Percentiles rank a stretch among this genome's conserved stretches.
These are phyloP conservation scores for Gynochthodes officinalis DNA, from an alignment of 257 asterid genomes.

Conservation along the genomic window DNA sequence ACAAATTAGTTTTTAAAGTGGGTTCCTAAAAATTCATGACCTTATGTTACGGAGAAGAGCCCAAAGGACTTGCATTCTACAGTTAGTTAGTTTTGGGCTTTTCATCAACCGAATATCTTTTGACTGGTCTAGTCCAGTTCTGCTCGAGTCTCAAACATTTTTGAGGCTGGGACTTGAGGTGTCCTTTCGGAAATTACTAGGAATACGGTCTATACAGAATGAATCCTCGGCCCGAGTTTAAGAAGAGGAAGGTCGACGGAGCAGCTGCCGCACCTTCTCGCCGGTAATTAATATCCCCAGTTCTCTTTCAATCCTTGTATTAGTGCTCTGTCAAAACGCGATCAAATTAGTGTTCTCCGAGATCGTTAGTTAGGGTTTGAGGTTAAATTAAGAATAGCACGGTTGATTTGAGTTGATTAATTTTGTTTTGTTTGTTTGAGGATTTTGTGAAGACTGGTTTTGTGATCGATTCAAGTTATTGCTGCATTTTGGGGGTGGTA, in stretches of 20 bases:
- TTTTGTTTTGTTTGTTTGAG: neutral
- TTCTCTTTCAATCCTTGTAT: neutral
- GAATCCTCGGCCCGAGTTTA: constrained; percentile 24
- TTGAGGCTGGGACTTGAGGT: no score
- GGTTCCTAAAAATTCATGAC: no score
- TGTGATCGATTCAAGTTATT: neutral
- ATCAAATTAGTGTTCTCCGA: no score
- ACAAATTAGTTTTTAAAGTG: no score
- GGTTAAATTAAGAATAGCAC: neutral
- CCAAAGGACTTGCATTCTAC: no score
- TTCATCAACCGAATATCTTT: no score
- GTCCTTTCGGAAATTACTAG: no score
- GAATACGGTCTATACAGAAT: no score
- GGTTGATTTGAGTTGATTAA: neutral
- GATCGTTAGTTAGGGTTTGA: constrained; percentile 3
- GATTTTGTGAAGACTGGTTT: neutral
- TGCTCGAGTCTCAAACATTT: neutral
- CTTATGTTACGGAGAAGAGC: no score
- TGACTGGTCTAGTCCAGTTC: neutral
- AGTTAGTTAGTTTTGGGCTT: no score
- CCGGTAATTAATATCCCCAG: constrained; percentile 30
- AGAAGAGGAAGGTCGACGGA: constrained; percentile 44
- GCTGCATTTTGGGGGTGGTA: neutral
- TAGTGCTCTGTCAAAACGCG: neutral
- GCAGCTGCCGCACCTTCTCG: constrained; percentile 16